These are phyloP conservation scores for Starmerella cellae DNA, from an alignment of 805 yeast genomes.

Conservation along the genomic window DNA sequence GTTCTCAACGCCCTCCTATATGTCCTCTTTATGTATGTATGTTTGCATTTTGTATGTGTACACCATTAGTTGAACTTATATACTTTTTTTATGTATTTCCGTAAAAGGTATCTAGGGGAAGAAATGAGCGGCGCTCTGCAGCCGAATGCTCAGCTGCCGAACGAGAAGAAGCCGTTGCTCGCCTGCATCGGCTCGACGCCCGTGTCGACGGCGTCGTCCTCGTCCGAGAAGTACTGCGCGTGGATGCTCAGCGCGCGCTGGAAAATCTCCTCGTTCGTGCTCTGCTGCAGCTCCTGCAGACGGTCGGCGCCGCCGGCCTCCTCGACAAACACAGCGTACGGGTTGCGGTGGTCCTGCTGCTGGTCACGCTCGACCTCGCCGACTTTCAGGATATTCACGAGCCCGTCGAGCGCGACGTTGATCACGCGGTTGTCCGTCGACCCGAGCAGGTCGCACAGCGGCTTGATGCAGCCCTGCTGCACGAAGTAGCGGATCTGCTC, in stretches of 20 bases:
- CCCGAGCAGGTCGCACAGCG: slow-evolving; percentile 80
- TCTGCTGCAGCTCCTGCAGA: slow-evolving; percentile 82
- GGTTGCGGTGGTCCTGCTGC: slow-evolving; percentile 55
- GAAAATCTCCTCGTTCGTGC: slow-evolving; percentile 83
- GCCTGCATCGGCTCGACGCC: slow-evolving; percentile 60
- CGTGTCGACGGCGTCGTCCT: slow-evolving; percentile 46
- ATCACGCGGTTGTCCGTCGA: slow-evolving; percentile 84
- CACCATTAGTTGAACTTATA: no score
- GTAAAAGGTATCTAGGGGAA: no score
- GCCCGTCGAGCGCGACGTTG: slow-evolving; percentile 89
- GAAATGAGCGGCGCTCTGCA: no score
- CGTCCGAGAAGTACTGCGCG: slow-evolving; percentile 75
- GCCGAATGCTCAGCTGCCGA: slow-evolving; percentile 36
- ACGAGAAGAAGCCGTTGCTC: slow-evolving; percentile 75
- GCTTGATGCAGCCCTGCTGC: slow-evolving; percentile 91
- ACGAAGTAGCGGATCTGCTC: slow-evolving; percentile 90
- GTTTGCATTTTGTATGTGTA: no score
- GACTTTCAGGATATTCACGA: slow-evolving; percentile 83
- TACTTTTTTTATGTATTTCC: no score
- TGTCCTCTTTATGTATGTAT: no score
- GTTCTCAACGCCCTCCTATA: no score
- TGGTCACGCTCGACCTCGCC: slow-evolving; percentile 87
- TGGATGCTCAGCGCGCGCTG: slow-evolving; percentile 81
- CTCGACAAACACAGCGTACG: slow-evolving; percentile 82
- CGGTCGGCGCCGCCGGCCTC: slow-evolving; percentile 98